These are phyloP conservation scores for Fusarium veterinarium DNA, from an alignment of 2,329 filamentous ascomycete genomes.

Conservation along the genomic window DNA sequence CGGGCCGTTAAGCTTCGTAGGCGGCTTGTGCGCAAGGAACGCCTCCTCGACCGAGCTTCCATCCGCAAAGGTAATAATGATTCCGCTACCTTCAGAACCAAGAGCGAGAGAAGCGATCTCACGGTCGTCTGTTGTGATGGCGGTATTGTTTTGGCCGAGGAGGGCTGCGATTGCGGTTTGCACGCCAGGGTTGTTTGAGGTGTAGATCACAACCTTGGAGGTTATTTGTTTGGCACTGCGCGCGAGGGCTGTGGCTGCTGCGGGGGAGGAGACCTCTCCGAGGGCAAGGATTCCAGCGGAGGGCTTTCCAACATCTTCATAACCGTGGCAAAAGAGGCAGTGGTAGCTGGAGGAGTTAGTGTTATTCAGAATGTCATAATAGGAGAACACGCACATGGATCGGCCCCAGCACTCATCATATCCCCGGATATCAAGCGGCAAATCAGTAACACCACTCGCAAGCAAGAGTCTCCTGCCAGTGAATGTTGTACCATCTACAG, in stretches of 20 bases:
- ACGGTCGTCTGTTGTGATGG: background rate
- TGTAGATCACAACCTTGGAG: background rate
- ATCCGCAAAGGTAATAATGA: background rate
- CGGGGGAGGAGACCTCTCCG: background rate
- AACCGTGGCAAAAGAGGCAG: background rate
- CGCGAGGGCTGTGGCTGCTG: background rate
- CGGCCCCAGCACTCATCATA: background rate
- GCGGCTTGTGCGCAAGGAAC: background rate
- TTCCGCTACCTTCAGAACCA: background rate
- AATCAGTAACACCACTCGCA: background rate
- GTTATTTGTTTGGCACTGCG: background rate
- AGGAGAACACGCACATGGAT: background rate
- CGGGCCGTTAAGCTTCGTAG: background rate
- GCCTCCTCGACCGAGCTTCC: background rate
- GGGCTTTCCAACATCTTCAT: background rate
- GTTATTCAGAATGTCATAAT: accelerated
- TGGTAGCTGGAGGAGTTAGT: background rate
- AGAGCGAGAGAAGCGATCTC: background rate
- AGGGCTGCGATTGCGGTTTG: background rate
- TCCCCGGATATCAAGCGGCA: background rate
- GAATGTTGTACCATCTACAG: background rate
- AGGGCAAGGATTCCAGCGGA: background rate
- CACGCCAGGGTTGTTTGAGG: background rate
- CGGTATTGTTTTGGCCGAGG: background rate
- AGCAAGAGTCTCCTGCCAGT: background rate